A percentile compares a stretch with the other conserved stretches of the same genome.
These are phyloP conservation scores for Fistulifera solaris DNA, from an alignment of 108 stramenopile genomes.

Conservation along the genomic window DNA sequence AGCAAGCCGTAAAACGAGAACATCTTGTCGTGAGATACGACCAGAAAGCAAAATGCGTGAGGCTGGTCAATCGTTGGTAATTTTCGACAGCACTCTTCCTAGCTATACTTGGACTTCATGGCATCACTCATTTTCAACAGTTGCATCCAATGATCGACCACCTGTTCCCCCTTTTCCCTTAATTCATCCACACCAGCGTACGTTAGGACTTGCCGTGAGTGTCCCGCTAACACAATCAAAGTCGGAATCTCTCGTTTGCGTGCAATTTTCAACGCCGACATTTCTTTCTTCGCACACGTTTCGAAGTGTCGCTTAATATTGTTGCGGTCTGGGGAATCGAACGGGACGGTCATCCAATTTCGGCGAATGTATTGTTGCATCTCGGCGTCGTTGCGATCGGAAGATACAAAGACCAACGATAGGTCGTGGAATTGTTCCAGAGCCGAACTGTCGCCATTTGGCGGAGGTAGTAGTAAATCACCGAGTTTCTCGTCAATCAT, in stretches of 20 bases:
- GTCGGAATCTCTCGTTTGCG: constrained; percentile 57
- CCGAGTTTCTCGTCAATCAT: constrained; percentile 32
- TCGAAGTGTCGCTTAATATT: constrained; percentile 45
- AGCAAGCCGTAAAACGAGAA: too few species aligned
- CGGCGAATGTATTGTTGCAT: constrained; percentile 26
- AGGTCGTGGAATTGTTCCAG: constrained; percentile 18
- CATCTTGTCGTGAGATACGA: too few species aligned
- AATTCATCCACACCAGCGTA: constrained; percentile 42
- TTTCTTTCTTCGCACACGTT: constrained; percentile 41
- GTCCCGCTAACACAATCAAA: constrained; percentile 44
- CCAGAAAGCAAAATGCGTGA: too few species aligned
- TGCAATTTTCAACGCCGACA: constrained; percentile 27
- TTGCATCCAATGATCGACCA: constrained; percentile 28
- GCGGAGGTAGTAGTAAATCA: constrained; percentile 22
- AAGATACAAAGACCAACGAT: constrained; percentile 59
- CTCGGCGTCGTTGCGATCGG: constrained; percentile 32
- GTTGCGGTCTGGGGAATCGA: constrained; percentile 32
- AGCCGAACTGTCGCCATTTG: neutral
- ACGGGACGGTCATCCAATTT: constrained; percentile 49
- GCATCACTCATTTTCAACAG: constrained; percentile 8
- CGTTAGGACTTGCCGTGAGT: constrained; percentile 42
- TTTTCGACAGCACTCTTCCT: too few species aligned
- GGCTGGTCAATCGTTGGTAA: too few species aligned
- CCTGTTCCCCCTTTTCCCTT: constrained; percentile 22
- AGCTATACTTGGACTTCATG: neutral